phyloP scores from a whole-genome alignment of 2,329 filamentous ascomycete genomes.

The Pyrenochaeta sp. region DNA sequence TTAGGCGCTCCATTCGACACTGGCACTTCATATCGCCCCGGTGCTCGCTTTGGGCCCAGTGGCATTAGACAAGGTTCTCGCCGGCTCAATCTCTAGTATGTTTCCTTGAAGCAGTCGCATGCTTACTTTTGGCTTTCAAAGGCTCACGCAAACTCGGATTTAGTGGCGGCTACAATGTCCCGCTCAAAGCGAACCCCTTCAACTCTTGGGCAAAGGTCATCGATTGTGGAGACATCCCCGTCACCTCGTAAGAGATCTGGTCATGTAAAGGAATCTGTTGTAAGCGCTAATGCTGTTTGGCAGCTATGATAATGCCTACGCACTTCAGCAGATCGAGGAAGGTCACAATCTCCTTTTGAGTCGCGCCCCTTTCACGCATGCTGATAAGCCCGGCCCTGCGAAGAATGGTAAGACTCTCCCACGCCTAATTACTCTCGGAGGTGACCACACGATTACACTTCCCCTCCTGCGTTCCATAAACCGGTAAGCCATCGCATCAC shows the following conservation, averaged over 20 bases:
- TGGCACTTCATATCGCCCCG: constrained; percentile 83
- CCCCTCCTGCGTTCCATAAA: constrained; percentile 65
- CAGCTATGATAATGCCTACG: constrained; percentile 83
- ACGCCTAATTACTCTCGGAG: constrained; percentile 77
- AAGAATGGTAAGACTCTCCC: constrained; percentile 79
- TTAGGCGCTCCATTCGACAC: constrained; percentile 84
- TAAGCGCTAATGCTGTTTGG: background rate
- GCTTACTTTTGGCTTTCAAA: constrained; percentile 49
- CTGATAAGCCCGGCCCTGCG: constrained; percentile 71
- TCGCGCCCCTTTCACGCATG: constrained; percentile 73
- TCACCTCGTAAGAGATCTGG: constrained; percentile 72
- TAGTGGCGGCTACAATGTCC: constrained; percentile 88
- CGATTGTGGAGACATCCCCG: constrained; percentile 85
- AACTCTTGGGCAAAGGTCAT: constrained; percentile 81
- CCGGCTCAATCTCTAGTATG: constrained; percentile 86
- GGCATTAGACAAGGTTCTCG: constrained; percentile 88
- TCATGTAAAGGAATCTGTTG: background rate
- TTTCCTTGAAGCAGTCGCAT: constrained; percentile 50
- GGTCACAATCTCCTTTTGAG: constrained; percentile 80
- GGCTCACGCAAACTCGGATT: constrained; percentile 61
- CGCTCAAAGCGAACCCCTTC: constrained; percentile 81
- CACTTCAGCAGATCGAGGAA: constrained; percentile 84
- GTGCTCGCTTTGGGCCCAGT: constrained; percentile 83
- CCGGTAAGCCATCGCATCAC: constrained; percentile 43
- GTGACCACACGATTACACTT: constrained; percentile 69